Percentiles rank a stretch among this genome's conserved stretches.
phyloP scores from a whole-genome alignment of 78 protist species.

The Emiliania huxleyi region DNA sequence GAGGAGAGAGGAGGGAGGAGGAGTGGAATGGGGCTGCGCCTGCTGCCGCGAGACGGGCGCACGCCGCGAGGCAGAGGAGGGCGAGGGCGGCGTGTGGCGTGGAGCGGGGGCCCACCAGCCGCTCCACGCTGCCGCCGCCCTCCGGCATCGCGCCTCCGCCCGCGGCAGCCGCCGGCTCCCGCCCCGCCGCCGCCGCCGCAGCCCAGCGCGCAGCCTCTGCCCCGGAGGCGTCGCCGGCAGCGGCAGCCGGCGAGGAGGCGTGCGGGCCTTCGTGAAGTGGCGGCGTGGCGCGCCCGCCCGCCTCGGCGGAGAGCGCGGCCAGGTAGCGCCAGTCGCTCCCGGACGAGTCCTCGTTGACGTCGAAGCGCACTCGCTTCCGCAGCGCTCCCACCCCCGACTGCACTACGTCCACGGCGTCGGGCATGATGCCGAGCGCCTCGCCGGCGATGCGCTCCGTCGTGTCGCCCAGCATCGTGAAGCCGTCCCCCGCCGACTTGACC shows the following conservation, averaged over 20 bases:
- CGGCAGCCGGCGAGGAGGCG: too few species aligned
- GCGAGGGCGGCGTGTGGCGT: background rate
- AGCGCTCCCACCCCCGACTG: background rate
- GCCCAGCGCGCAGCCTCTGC: too few species aligned
- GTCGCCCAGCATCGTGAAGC: background rate
- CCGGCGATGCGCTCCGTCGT: background rate
- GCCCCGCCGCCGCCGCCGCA: too few species aligned
- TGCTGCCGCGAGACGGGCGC: background rate
- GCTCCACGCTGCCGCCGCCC: too few species aligned
- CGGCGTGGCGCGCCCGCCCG: background rate
- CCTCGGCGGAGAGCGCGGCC: background rate
- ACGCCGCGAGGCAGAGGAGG: background rate
- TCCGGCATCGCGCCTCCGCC: too few species aligned
- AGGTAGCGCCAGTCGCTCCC: background rate
- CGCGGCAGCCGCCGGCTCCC: too few species aligned
- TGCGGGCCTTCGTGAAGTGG: background rate
- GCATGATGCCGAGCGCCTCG: background rate
- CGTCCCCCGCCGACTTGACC: background rate
- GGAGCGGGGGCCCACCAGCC: background rate
- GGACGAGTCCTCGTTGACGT: background rate
- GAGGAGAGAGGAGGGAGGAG: too few species aligned
- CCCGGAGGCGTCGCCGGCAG: too few species aligned
- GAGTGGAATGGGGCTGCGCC: too few species aligned
- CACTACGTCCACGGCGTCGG: background rate
- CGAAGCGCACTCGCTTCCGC: background rate